phyloP scores from a whole-genome alignment of 1,139 yeast species.

The Ogataea hybrid region DNA sequence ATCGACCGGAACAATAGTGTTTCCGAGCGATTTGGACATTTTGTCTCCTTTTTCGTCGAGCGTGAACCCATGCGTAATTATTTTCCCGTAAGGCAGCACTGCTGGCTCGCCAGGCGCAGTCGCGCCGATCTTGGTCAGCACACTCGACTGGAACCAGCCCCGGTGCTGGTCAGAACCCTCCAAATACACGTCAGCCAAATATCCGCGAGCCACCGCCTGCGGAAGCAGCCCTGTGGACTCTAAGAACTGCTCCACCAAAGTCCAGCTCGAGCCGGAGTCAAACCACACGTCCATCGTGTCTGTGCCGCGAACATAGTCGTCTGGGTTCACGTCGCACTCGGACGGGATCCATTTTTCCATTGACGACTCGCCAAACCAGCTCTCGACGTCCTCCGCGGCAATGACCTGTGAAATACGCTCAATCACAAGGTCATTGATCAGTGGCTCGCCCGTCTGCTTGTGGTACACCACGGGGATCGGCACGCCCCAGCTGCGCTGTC shows the following conservation, averaged over 20 bases:
- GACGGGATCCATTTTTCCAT: constrained; percentile 74
- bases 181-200: constrained; percentile 72
- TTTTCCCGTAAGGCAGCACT: constrained; percentile 63
- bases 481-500: constrained; percentile 99
- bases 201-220: constrained; percentile 34
- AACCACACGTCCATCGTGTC: constrained; percentile 99
- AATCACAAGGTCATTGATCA: constrained; percentile 52
- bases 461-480: constrained; percentile 87
- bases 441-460: constrained; percentile 54
- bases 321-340: constrained; percentile 35
- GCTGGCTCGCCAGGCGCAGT: constrained; percentile 32
- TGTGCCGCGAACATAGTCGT: constrained; percentile 56
- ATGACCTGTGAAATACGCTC: constrained; percentile 52
- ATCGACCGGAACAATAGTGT: constrained; percentile 66
- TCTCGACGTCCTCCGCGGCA: constrained; percentile 59
- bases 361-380: constrained; percentile 69
- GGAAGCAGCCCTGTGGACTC: constrained; percentile 27
- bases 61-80: constrained; percentile 92
- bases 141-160: constrained; percentile 97
- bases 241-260: constrained; percentile 48
- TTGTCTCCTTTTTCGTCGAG: constrained; percentile 82
- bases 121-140: constrained; percentile 68
- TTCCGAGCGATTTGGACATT: constrained; percentile 94
- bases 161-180: constrained; percentile 98
- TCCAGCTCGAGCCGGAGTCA: constrained; percentile 96